Evolutionary conservation across 1,284 basidiomycete genomes (phyloP).

Genomic region (Sporisorium exsertum): DNA sequence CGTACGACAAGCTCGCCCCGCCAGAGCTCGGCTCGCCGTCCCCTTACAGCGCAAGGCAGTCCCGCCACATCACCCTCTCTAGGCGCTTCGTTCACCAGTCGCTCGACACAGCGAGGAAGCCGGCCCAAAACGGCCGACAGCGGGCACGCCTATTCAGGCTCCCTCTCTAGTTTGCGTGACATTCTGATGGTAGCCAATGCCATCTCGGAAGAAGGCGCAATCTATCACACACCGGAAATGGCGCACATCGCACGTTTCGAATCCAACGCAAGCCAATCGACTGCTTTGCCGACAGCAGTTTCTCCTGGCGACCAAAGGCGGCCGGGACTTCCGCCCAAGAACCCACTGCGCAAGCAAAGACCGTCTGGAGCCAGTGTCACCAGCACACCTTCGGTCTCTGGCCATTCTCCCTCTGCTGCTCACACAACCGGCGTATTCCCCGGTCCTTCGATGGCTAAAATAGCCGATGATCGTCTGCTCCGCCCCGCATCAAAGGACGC

Average conservation of each 20-base stretch:
- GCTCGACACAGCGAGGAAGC: constrained; percentile 11
- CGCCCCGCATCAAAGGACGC: constrained; percentile 3
- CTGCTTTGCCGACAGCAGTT: background rate
- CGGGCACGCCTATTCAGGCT: constrained; percentile 28
- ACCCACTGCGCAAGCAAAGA: constrained; percentile 45
- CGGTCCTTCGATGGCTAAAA: constrained; percentile 10
- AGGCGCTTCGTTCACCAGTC: background rate
- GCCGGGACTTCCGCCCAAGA: constrained; percentile 49
- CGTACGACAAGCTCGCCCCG: constrained; percentile 42
- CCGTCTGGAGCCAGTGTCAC: constrained; percentile 26
- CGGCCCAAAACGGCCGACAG: constrained; percentile 37
- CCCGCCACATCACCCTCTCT: constrained; percentile 14
- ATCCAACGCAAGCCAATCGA: background rate
- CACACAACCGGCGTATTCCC: constrained; percentile 22
- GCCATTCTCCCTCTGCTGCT: constrained; percentile 25
- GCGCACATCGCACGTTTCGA: constrained; percentile 18
- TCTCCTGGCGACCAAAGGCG: constrained; percentile 17
- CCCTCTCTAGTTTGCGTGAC: constrained; percentile 38
- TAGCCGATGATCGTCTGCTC: constrained; percentile 4
- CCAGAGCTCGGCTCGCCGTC: constrained; percentile 15
- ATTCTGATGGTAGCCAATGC: constrained; percentile 34
- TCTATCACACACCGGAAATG: constrained; percentile 37
- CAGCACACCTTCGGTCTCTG: constrained; percentile 22
- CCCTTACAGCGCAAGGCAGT: constrained; percentile 18
- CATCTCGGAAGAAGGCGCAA: constrained; percentile 36